Evolutionary conservation across 2,329 filamentous ascomycete species (phyloP).

Genomic region (Alternaria sp.): DNA sequence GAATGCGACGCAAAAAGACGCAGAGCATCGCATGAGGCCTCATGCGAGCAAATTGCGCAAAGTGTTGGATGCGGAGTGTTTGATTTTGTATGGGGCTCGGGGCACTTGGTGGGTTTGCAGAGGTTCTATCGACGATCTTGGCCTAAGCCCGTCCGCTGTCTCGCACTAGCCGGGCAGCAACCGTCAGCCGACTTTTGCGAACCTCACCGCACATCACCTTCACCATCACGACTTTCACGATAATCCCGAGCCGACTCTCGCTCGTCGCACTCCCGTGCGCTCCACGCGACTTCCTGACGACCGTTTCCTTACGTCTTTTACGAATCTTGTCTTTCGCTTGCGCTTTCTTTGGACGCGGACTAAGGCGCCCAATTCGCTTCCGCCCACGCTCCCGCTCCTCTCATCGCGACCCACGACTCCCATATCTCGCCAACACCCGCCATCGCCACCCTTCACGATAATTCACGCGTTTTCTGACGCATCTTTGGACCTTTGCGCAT

Average conservation of each 20-base stretch:
- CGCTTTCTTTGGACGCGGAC: conserved; percentile 24
- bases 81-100: conserved; percentile 7
- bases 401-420: conserved; percentile 23
- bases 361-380: conserved; percentile 25
- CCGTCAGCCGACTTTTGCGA: conserved; percentile 19
- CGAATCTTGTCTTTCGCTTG: conserved; percentile 15
- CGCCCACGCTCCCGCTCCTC: conserved; percentile 25
- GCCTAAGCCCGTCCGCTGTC: conserved; percentile 11
- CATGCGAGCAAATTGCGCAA: conserved; percentile 1
- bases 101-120: conserved; percentile 13
- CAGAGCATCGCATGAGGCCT: background rate
- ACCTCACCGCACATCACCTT: conserved; percentile 25
- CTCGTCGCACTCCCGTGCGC: conserved; percentile 35
- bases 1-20: conserved; percentile 10
- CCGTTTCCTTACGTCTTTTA: conserved; percentile 32
- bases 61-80: conserved; percentile 7
- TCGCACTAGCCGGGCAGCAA: conserved; percentile 17
- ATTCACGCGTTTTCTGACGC: conserved; percentile 12
- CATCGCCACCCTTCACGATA: conserved; percentile 8
- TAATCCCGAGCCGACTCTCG: conserved; percentile 25
- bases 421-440: conserved; percentile 11
- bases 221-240: conserved; percentile 32
- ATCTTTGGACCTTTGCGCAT: conserved; percentile 10
- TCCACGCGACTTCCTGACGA: conserved; percentile 19
- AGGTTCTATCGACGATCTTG: conserved; percentile 18